A percentile compares a stretch with the other conserved stretches of the same genome.
Conservation (phyloP, 2,329 filamentous ascomycete species). For the Fusarium sp. region DNA sequence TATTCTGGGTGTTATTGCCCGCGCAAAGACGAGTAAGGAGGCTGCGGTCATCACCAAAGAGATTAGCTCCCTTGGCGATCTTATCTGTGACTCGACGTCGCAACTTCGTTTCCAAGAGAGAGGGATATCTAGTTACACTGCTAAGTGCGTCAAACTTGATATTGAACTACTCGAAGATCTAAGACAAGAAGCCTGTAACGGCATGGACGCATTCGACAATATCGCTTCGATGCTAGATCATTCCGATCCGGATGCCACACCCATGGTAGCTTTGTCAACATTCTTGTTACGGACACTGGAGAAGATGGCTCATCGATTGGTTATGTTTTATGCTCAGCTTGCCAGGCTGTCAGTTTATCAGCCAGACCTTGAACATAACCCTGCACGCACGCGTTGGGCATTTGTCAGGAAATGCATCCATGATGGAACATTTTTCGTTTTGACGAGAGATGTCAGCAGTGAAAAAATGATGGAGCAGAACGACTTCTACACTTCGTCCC, state of each 20-base stretch:
- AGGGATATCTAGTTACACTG: slow-evolving; percentile 64
- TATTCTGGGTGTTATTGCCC: slow-evolving; percentile 43
- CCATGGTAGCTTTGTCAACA: slow-evolving; percentile 56
- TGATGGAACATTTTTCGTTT: slow-evolving; percentile 65
- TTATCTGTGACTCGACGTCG: slow-evolving; percentile 60
- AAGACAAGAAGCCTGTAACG: slow-evolving; percentile 63
- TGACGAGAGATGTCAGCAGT: slow-evolving; percentile 53
- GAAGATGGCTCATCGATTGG: slow-evolving; percentile 64
- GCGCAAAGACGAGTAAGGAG: slow-evolving; percentile 56
- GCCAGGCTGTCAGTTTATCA: slow-evolving; percentile 63
- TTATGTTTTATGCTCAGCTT: slow-evolving; percentile 65
- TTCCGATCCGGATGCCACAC: slow-evolving; percentile 53
- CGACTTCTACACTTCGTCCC: not conserved
- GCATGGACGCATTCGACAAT: slow-evolving; percentile 67
- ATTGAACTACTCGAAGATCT: slow-evolving; percentile 66
- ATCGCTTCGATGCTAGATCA: slow-evolving; percentile 52
- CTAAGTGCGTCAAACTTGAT: slow-evolving; percentile 62
- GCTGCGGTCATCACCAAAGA: slow-evolving; percentile 61
- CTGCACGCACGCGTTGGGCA: slow-evolving; percentile 65
- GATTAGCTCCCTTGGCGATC: slow-evolving; percentile 63
- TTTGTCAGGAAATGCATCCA: slow-evolving; percentile 61
- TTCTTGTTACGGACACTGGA: slow-evolving; percentile 66
- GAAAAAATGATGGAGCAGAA: not conserved
- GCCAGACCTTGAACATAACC: slow-evolving; percentile 65
- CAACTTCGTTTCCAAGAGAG: slow-evolving; percentile 63